Percentiles rank a stretch among this genome's conserved stretches.
Conservation (phyloP, 345 rosid genomes). For the Microcos paniculata region DNA sequence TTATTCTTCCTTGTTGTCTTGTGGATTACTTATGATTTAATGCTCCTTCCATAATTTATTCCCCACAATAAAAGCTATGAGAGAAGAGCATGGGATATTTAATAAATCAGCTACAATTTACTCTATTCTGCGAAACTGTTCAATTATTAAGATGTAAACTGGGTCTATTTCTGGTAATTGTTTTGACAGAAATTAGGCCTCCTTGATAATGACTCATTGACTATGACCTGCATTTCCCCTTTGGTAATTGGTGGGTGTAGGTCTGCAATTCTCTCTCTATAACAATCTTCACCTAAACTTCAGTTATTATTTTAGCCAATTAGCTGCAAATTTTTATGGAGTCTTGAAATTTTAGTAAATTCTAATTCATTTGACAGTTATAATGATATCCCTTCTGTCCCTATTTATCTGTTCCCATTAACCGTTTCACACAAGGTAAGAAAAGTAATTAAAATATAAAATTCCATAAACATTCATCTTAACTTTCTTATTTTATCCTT, state of each 20-base stretch:
- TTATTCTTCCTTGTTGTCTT: background rate
- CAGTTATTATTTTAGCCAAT: background rate
- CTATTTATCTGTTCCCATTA: too few species aligned
- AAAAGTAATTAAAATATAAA: too few species aligned
- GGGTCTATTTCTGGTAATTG: background rate
- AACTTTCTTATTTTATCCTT: too few species aligned
- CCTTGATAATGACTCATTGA: background rate
- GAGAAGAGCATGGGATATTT: background rate
- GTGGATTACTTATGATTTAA: background rate
- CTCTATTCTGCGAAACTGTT: background rate
- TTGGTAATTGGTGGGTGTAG: background rate
- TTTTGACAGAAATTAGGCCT: background rate
- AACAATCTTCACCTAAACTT: too few species aligned
- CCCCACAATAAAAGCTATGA: background rate
- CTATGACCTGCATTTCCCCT: too few species aligned
- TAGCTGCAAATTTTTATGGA: too few species aligned
- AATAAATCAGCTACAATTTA: background rate
- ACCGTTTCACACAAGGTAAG: too few species aligned
- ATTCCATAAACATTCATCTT: too few species aligned
- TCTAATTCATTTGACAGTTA: too few species aligned
- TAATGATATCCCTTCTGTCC: too few species aligned
- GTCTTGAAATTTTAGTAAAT: too few species aligned
- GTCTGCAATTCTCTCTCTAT: background rate
- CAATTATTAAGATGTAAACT: background rate
- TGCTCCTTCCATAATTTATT: background rate